phyloP scores from a whole-genome alignment of 306 rosid species.

The Carpinus fangiana region DNA sequence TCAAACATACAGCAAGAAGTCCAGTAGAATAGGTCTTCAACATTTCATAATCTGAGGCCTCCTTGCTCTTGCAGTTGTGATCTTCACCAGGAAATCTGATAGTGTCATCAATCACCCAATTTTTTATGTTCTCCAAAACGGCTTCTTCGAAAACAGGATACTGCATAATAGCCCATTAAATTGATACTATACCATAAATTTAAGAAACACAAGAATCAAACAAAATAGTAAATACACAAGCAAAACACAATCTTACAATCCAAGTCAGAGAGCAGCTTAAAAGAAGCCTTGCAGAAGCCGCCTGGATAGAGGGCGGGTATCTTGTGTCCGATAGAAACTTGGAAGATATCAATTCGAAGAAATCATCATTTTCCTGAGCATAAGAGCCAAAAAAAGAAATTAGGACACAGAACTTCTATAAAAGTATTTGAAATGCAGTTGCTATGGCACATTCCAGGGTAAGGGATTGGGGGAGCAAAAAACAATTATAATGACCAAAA shows the following conservation, averaged over 20 bases:
- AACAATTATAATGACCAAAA: background rate
- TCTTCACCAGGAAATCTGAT: slow-evolving; percentile 47
- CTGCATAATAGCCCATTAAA: slow-evolving; percentile 50
- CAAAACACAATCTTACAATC: slow-evolving; percentile 53
- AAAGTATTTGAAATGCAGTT: background rate
- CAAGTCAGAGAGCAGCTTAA: slow-evolving; percentile 79
- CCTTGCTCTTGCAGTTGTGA: slow-evolving; percentile 56
- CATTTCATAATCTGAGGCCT: slow-evolving; percentile 82
- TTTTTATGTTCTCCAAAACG: slow-evolving; percentile 69
- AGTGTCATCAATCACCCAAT: slow-evolving; percentile 78
- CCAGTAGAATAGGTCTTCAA: slow-evolving; percentile 88
- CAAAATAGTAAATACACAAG: background rate
- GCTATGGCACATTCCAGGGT: background rate
- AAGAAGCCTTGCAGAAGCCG: slow-evolving; percentile 80
- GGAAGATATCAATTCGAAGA: slow-evolving; percentile 85
- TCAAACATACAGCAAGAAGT: slow-evolving; percentile 81
- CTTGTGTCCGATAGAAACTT: slow-evolving; percentile 73
- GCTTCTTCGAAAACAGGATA: slow-evolving; percentile 89
- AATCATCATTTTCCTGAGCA: slow-evolving; percentile 85
- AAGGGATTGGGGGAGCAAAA: background rate
- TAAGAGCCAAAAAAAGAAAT: background rate
- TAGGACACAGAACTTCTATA: background rate
- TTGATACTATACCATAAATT: slow-evolving; percentile 2
- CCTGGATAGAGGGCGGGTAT: slow-evolving; percentile 63
- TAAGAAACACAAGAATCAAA: background rate